Percentiles rank a stretch among this genome's conserved stretches.
phyloP scores from a whole-genome alignment of 1,284 basidiomycete species.

The Coniferiporia sulphurascens region DNA sequence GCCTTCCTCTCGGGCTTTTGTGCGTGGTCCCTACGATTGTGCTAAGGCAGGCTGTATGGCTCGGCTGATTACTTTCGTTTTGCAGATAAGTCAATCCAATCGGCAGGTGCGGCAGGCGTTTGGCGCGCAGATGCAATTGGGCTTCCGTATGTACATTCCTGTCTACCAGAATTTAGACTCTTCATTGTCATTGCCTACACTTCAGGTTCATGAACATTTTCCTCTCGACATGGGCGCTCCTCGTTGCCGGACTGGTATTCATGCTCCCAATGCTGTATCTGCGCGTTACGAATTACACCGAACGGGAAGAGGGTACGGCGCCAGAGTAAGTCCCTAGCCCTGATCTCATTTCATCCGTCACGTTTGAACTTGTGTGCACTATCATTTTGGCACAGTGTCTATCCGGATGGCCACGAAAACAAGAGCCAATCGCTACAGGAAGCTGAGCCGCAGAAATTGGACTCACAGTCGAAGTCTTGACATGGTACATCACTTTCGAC shows the following conservation, averaged over 20 bases:
- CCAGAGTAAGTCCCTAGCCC: too few species aligned
- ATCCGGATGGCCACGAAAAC: too few species aligned
- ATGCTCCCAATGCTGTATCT: constrained; percentile 27
- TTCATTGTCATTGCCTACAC: too few species aligned
- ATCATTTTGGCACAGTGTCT: too few species aligned
- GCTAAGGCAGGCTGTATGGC: background rate
- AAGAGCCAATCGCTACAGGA: too few species aligned
- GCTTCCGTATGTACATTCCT: constrained; percentile 23
- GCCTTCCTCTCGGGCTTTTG: constrained; percentile 41
- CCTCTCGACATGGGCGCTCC: constrained; percentile 27
- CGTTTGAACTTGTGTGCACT: too few species aligned
- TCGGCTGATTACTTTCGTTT: background rate
- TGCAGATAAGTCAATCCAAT: constrained; percentile 35
- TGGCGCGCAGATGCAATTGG: constrained; percentile 34
- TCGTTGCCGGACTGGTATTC: constrained; percentile 26
- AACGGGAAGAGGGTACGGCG: constrained; percentile 23
- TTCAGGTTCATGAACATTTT: constrained; percentile 28
- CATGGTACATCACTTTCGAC: too few species aligned
- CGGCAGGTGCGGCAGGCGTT: constrained; percentile 31
- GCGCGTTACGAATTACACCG: constrained; percentile 27
- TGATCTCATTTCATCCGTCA: too few species aligned
- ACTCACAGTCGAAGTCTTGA: too few species aligned
- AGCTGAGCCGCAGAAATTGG: too few species aligned
- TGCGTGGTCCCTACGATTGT: constrained; percentile 20
- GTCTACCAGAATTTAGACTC: background rate